Evolutionary conservation across 2,329 filamentous ascomycete species (phyloP).

Genomic region (Arthroderma uncinatum): DNA sequence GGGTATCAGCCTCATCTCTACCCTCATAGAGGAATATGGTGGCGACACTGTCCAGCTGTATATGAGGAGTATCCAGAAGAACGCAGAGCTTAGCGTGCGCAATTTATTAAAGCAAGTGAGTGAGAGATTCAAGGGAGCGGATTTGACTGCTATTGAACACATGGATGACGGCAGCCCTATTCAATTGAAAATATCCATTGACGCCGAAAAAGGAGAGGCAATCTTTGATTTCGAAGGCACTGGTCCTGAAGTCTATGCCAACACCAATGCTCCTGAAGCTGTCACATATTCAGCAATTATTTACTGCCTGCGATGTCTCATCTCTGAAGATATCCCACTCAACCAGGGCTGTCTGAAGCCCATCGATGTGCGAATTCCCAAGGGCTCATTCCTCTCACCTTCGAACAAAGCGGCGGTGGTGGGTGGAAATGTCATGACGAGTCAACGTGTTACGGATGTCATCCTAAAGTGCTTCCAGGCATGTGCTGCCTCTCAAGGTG

Average conservation of each 20-base stretch:
- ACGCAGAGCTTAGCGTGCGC: conserved; percentile 62
- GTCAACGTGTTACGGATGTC: conserved; percentile 65
- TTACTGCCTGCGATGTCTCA: conserved; percentile 65
- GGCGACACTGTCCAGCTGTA: conserved; percentile 64
- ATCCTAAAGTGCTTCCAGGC: conserved; percentile 65
- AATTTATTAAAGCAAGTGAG: conserved; percentile 57
- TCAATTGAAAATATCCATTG: conserved; percentile 58
- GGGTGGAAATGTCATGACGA: conserved; percentile 68
- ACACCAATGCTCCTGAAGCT: conserved; percentile 66
- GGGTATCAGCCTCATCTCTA: conserved; percentile 61
- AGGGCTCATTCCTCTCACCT: conserved; percentile 59
- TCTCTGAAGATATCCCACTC: conserved; percentile 65
- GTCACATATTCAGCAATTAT: conserved; percentile 73
- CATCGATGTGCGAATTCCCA: conserved; percentile 59
- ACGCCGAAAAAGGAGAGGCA: conserved; percentile 58
- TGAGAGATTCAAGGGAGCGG: conserved; percentile 51
- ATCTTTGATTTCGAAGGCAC: conserved; percentile 69
- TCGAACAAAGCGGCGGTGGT: conserved; percentile 64
- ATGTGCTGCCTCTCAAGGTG: conserved; percentile 63
- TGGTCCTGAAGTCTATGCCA: conserved; percentile 61
- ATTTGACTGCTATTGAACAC: conserved; percentile 59
- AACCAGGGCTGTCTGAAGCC: conserved; percentile 73
- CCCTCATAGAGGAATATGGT: conserved; percentile 62
- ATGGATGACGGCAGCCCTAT: conserved; percentile 81
- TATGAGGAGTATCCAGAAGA: conserved; percentile 67